These are phyloP conservation scores for Talaromyces sp. DNA, from an alignment of 2,329 filamentous ascomycete species.

Conservation along the genomic window DNA sequence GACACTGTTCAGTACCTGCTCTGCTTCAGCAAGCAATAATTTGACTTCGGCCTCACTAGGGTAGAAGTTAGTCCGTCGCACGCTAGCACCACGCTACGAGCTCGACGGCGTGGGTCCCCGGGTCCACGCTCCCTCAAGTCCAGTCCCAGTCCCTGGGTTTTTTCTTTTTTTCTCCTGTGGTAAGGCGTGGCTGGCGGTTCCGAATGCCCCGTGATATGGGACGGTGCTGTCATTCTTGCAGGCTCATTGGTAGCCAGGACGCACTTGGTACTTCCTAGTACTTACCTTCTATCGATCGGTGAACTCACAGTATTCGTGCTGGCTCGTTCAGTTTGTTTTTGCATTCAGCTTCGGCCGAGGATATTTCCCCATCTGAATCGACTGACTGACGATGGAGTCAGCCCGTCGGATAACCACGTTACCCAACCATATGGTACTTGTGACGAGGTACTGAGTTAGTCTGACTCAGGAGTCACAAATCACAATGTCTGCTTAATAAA, in stretches of 20 bases:
- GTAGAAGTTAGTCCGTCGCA: background rate
- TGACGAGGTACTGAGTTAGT: background rate
- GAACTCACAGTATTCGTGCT: background rate
- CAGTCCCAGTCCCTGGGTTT: slow-evolving; percentile 4
- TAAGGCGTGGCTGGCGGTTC: slow-evolving; percentile 6
- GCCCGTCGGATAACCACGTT: background rate
- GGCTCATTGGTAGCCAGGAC: background rate
- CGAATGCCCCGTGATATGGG: background rate
- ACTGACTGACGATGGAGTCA: background rate
- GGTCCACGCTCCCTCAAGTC: slow-evolving; percentile 5
- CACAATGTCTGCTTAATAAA: background rate
- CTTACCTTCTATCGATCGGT: background rate
- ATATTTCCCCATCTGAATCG: background rate
- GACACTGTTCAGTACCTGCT: too few relatives aligned
- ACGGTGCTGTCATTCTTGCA: background rate
- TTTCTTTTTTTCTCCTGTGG: background rate
- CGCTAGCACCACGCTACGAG: slow-evolving; percentile 1
- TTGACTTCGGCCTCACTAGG: background rate
- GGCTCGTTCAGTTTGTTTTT: background rate
- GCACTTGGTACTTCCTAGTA: background rate
- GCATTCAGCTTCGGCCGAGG: background rate
- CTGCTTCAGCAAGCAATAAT: slow-evolving; percentile 1
- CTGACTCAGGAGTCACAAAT: background rate
- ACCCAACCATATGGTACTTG: background rate
- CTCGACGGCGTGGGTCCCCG: background rate